Base-by-base conservation (phyloP, 495 filamentous ascomycete genomes). In the Penicillium coffeae region DNA sequence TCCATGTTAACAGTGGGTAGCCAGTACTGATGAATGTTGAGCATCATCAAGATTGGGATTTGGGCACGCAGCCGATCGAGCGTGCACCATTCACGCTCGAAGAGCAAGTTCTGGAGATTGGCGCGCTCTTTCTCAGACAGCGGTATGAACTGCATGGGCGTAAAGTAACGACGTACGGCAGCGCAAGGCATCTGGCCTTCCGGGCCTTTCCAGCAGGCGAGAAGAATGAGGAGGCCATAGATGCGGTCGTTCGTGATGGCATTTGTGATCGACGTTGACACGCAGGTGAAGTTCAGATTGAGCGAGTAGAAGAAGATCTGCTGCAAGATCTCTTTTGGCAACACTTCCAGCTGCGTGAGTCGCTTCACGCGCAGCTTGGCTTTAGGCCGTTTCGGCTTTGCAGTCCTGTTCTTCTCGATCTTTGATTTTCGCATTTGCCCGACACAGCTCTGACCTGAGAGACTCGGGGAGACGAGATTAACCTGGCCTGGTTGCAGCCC, bases 241-340 rank as follows among this genome's bases (percentile, higher is more conserved):
- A 73, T 63, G 2, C 66, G 57, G 37, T 76, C 71, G 21, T 65
- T 64, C 0, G 73, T 72, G 18, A 80, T 48, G 1, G 67, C 68
- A 1, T 54, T 54, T 3, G 64, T 60, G 1, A 80, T 50, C 0
- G 52, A 47, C 0, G 63, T 64, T 3, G 76, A 78, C 3, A 71
- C 61, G 14, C 68, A 63, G 7, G 76, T 70, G 4, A 83, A 56
- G 22, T 71, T 70, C 16, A 73, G 34, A 46, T 82, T 78, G 50
- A 75, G 41, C 16, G 72, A 65, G 38, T 74, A 60, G 13, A 80
- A 61, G 39, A 80, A 82, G 27, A 82, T 76, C 41, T 65, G 58
- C 55, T 81, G 72, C 25, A 83, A 60, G 8, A 83, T 45, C 50
- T 83, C 80, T 1, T 70, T 68, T 1, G 78, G 80, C 1, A 83